Base-by-base conservation (phyloP, 225 moss, liverwort and hornwort species). In the Climacium dendroides region DNA sequence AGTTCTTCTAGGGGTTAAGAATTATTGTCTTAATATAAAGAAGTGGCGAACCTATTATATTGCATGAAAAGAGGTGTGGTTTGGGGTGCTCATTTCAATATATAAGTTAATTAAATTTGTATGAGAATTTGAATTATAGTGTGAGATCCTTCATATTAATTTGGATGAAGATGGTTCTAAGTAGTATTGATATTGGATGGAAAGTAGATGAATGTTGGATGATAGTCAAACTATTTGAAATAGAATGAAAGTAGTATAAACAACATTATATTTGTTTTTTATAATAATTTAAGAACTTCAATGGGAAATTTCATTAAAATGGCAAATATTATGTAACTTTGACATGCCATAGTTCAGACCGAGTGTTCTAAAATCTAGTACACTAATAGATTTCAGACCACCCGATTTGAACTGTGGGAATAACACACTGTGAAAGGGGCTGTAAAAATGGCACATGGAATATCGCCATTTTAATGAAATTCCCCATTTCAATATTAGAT, bases 1-100 rank as follows among this genome's bases (percentile, higher is more conserved):
- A 5, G 2, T 19, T 50, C 0, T 34, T 15, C 5, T 34, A 20
- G 1, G 3, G 3, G 0, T 12, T 34, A 52, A n/a, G 5, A 52
- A 22, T 20, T 74, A 50, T 74, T 48, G 8, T 52, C 0, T 52
- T 34, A 32, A 3, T 3, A 5, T 13, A 52, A 12, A 10, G 15
- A n/a, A n/a, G n/a, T n/a, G n/a, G n/a, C n/a, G n/a, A n/a, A n/a
- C 25, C 2, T 16, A 54, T 54, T 10, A n/a, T 25, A 75, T 52
- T 34, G 19, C 0, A 74, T 53, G 4, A 76, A 45, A 72, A 52
- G 10, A 25, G 3, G 16, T 25, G 24, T 53, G 10, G 5, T n/a
- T 76, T 54, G 4, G 35, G 3, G 5, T 55, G 11, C 25, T n/a
- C 0, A 2, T 24, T 54, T n/a, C 32, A 19, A 13, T 32, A 13